A percentile compares a stretch with the other conserved stretches of the same genome.
Evolutionary conservation across 345 rosid species (phyloP).

Genomic region (Conringia planisiliqua): DNA sequence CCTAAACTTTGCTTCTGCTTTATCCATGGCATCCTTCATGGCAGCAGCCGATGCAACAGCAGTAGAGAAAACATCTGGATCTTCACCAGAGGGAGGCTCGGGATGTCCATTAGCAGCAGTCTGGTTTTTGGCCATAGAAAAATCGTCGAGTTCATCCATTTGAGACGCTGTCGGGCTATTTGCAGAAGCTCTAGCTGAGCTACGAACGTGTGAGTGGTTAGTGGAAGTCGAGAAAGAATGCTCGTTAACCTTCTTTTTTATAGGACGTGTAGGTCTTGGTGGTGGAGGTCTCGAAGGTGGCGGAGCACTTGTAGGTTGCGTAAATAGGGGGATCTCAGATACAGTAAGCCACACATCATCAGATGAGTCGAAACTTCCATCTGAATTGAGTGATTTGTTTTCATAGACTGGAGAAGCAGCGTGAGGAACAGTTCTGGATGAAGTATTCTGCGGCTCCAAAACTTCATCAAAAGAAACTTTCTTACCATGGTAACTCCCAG

Average conservation of each 20-base stretch:
- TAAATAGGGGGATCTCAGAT: conserved; percentile 88
- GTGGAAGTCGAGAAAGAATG: conserved; percentile 49
- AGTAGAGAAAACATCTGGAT: conserved; percentile 49
- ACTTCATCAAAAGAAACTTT: conserved; percentile 42
- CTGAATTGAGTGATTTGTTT: conserved; percentile 42
- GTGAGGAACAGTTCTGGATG: conserved; percentile 28
- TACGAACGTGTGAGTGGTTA: conserved; percentile 44
- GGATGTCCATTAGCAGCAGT: conserved; percentile 44
- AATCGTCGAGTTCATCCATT: conserved; percentile 80
- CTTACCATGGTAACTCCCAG: conserved; percentile 39
- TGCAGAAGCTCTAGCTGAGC: conserved; percentile 38
- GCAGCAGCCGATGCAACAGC: conserved; percentile 97
- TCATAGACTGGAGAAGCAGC: conserved; percentile 46
- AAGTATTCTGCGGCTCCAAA: conserved; percentile 44
- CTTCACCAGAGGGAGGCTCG: conserved; percentile 51
- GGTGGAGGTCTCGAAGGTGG: conserved; percentile 99
- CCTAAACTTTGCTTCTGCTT: conserved; percentile 92
- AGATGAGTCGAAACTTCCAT: conserved; percentile 50
- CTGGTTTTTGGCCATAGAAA: conserved; percentile 49
- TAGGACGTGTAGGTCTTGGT: conserved; percentile 73
- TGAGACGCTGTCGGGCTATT: conserved; percentile 48
- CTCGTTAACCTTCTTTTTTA: conserved; percentile 50
- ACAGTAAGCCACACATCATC: conserved; percentile 92
- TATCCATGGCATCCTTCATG: conserved; percentile 97
- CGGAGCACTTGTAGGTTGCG: conserved; percentile 74